Conservation (phyloP, 2,329 filamentous ascomycete genomes). For the Arthrobotrys entomopaga region DNA sequence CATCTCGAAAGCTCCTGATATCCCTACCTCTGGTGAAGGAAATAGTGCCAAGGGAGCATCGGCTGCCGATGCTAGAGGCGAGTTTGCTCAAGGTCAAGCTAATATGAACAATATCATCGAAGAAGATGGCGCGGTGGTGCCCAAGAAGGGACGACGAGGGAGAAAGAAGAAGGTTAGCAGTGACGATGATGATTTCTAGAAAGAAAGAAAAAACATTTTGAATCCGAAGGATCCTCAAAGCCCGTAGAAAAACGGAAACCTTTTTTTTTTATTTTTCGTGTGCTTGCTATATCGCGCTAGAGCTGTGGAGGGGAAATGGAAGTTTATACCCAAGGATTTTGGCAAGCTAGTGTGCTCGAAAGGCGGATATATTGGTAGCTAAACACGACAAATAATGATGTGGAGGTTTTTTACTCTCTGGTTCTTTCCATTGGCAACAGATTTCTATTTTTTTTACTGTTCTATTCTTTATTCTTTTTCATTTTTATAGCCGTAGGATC, state of each 20-base stretch:
- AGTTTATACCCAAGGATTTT: too few species aligned
- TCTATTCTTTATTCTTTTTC: too few species aligned
- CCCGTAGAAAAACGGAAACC: background rate
- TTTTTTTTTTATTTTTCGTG: background rate
- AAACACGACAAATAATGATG: too few species aligned
- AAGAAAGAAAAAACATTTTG: background rate
- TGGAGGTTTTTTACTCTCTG: too few species aligned
- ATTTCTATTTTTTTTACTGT: too few species aligned
- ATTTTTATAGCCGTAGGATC: background rate
- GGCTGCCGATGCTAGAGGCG: conserved; percentile 7
- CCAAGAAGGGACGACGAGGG: conserved; percentile 50
- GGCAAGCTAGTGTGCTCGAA: too few species aligned
- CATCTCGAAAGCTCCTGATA: conserved; percentile 81
- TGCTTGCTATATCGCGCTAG: background rate
- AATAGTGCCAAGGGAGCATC: conserved; percentile 23
- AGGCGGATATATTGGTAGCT: too few species aligned
- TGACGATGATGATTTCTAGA: conserved; percentile 49
- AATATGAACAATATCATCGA: conserved; percentile 54
- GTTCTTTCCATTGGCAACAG: too few species aligned
- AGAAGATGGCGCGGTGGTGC: conserved; percentile 41
- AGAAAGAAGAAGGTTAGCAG: conserved; percentile 52
- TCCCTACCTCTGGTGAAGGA: conserved; percentile 49
- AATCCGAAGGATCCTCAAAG: too few species aligned
- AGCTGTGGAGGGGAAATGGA: too few species aligned
- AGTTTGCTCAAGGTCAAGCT: conserved; percentile 20